Base-by-base conservation (phyloP, 2,329 filamentous ascomycete species). In the Scytalidium sp. region DNA sequence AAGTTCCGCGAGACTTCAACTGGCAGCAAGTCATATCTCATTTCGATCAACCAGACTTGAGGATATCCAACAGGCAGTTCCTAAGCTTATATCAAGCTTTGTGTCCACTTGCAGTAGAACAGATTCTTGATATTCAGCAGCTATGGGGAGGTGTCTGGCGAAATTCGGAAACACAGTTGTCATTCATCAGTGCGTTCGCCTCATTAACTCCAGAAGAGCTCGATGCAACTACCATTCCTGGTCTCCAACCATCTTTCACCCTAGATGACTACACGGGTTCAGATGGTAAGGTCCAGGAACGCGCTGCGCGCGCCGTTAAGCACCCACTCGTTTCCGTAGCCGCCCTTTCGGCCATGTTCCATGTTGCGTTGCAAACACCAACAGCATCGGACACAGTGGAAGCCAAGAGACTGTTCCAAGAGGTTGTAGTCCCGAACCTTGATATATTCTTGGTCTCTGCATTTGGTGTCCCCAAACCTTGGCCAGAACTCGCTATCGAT, bases 71-170 rank as follows among this genome's bases (percentile, higher is more conserved):
- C 19, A 72, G 80, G 40, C 92, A 97, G 57, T 96, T 99, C 57
- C 71, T 94, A 39, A 80, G 80, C 11, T 74, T 99, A 3, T 96
- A 94, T 71, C 81, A 87, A 49, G 87, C 89, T 3, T 73, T 99
- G 22, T 72, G 91, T 15, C 84, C 86, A 1, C 75, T 94, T 48
- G 88, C 91, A 47, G 75, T 79, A n/a, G 69, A 74, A 9, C 72
- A 79, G 15, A 74, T 74, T 21, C 84, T 97, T 59, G 90, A 97
- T 64, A 87, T 99, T 41, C 91, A 97, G 66, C 80, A 79, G 36
- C 75, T 99, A 19, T 97, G 94, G 92, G 92, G 92, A 51, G 92
- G 92, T 7, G 61, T 82, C 54, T 99, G 95, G 93, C 83, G 86
- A 54, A 83, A 95, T 58, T 81, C 87, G 13, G 85, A 96, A 54